Conservation (phyloP, 345 rosid species). For the Rhodamnia rubescens region DNA sequence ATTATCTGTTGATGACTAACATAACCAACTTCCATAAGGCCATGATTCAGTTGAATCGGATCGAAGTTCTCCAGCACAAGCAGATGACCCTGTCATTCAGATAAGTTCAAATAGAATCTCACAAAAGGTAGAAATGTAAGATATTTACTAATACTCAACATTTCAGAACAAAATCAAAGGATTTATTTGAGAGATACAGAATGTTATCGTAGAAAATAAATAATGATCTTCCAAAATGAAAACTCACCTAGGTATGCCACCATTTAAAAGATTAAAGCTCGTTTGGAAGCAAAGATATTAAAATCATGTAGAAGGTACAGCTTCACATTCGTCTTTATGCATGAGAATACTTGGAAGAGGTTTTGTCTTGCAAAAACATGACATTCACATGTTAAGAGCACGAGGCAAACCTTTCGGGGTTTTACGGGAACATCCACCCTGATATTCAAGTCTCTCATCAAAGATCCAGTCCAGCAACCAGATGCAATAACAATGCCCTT, state of each 20-base stretch:
- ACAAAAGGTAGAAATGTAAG: background rate
- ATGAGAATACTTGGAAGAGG: background rate
- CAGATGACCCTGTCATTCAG: constrained; percentile 62
- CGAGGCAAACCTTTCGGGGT: constrained; percentile 67
- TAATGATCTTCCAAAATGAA: background rate
- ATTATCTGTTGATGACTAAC: constrained; percentile 26
- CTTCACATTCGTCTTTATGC: background rate
- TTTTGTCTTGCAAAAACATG: background rate
- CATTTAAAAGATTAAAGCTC: background rate
- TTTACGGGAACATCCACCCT: constrained; percentile 48
- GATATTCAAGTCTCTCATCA: constrained; percentile 40
- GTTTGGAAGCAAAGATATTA: background rate
- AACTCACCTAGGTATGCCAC: background rate
- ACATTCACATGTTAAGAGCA: background rate
- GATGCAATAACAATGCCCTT: constrained; percentile 73
- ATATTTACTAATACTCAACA: background rate
- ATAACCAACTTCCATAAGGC: constrained; percentile 81
- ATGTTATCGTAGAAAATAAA: background rate
- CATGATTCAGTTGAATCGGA: constrained; percentile 58
- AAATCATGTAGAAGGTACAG: background rate
- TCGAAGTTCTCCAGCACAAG: constrained; percentile 67
- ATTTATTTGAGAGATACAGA: background rate
- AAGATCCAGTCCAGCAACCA: constrained; percentile 86
- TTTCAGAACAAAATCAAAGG: background rate
- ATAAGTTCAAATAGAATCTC: background rate